phyloP scores from a whole-genome alignment of 805 yeast genomes.

The Barnettozyma sucrosica region DNA sequence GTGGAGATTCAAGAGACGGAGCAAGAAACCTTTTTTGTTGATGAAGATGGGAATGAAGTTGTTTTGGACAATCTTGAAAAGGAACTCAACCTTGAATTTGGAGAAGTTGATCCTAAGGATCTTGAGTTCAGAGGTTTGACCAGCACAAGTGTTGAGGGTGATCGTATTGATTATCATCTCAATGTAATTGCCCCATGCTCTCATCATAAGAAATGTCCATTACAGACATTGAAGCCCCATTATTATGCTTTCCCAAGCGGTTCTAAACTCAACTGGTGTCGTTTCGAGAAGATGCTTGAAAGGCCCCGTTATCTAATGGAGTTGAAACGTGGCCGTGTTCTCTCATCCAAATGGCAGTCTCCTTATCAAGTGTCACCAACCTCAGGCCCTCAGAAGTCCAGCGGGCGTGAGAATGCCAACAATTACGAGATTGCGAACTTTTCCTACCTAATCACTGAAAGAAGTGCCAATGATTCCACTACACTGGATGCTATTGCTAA shows the following conservation, averaged over 20 bases:
- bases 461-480: constrained; percentile 41
- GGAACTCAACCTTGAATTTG: constrained; percentile 35
- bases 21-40: constrained; percentile 22
- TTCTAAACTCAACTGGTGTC: constrained; percentile 64
- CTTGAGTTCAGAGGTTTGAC: constrained; percentile 30
- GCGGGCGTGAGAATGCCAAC: constrained; percentile 72
- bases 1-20: constrained; percentile 13
- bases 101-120: constrained; percentile 38
- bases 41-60: constrained; percentile 11
- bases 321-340: constrained; percentile 70
- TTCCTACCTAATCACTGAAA: constrained; percentile 67
- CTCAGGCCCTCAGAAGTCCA: constrained; percentile 44
- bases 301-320: constrained; percentile 81
- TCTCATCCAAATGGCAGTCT: constrained; percentile 68
- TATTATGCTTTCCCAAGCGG: constrained; percentile 53
- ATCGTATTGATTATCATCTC: constrained; percentile 39
- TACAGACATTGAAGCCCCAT: constrained; percentile 72
- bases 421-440: constrained; percentile 67
- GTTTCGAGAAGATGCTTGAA: constrained; percentile 61
- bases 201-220: constrained; percentile 81
- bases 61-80: constrained; percentile 9
- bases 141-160: constrained; percentile 12
- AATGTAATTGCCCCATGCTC: constrained; percentile 84
- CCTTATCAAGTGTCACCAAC: constrained; percentile 33
- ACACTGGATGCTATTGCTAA: constrained; percentile 37